These are phyloP conservation scores for Penicillium rolfsii DNA, from an alignment of 2,329 filamentous ascomycete genomes.

Conservation along the genomic window DNA sequence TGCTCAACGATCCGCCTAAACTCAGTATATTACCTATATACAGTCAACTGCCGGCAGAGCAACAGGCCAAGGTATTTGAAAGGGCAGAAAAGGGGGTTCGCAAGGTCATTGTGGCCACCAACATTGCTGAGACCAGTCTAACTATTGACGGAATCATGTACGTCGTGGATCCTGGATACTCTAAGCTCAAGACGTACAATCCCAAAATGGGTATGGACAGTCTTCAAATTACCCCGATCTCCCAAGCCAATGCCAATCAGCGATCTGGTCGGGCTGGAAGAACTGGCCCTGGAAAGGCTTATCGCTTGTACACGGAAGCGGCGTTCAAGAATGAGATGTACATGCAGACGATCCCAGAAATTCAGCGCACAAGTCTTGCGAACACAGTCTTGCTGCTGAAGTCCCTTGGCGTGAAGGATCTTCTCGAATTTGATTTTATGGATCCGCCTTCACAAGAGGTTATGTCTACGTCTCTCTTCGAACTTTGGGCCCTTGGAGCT, in stretches of 20 bases:
- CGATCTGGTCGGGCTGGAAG: slow-evolving; percentile 90
- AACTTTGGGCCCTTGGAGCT: slow-evolving; percentile 93
- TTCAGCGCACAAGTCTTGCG: slow-evolving; percentile 92
- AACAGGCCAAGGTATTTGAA: slow-evolving; percentile 98
- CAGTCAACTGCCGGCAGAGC: slow-evolving; percentile 97
- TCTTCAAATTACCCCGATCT: slow-evolving; percentile 94
- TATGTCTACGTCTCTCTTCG: slow-evolving; percentile 95
- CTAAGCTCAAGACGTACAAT: slow-evolving; percentile 98
- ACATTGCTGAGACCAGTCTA: slow-evolving; percentile 96
- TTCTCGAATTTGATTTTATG: slow-evolving; percentile 98
- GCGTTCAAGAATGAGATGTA: slow-evolving; percentile 97
- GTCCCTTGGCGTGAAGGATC: slow-evolving; percentile 88
- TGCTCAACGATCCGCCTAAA: slow-evolving; percentile 92
- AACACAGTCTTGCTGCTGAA: slow-evolving; percentile 95
- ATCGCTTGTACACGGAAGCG: slow-evolving; percentile 89
- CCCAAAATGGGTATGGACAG: slow-evolving; percentile 99
- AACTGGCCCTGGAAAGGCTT: slow-evolving; percentile 93
- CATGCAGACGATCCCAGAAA: slow-evolving; percentile 94
- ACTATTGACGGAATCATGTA: slow-evolving; percentile 99
- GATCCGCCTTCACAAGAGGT: slow-evolving; percentile 97
- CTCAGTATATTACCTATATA: slow-evolving; percentile 96
- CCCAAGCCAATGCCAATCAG: slow-evolving; percentile 92
- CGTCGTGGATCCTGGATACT: slow-evolving; percentile 93
- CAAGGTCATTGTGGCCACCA: slow-evolving; percentile 97
- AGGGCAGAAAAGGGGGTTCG: slow-evolving; percentile 84